Percentiles rank a stretch among this genome's conserved stretches.
These are phyloP conservation scores for Chaetomiaceae sp. DNA, from an alignment of 2,329 filamentous ascomycete species.

Conservation along the genomic window DNA sequence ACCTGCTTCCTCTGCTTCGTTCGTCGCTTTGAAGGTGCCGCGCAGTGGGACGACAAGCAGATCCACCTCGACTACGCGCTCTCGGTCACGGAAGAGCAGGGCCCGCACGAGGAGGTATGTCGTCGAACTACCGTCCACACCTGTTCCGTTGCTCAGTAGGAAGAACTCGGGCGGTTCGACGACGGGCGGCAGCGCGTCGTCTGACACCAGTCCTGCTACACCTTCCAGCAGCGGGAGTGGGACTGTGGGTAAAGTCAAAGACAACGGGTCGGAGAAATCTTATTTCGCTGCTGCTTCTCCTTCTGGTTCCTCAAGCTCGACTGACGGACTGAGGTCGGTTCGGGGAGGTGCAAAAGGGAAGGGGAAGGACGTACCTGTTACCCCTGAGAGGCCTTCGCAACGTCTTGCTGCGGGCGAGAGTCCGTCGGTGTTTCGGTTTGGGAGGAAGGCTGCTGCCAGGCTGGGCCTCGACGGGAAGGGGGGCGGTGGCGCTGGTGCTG, in stretches of 20 bases:
- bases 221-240: background rate
- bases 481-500: background rate
- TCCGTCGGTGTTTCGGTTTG: background rate
- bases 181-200: too few relatives aligned
- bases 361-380: background rate
- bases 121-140: background rate
- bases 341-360: too few relatives aligned
- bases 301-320: background rate
- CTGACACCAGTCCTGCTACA: too few relatives aligned
- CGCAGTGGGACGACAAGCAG: slow-evolving; percentile 1
- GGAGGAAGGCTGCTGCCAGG: background rate
- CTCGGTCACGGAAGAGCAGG: background rate
- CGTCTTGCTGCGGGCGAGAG: background rate
- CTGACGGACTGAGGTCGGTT: background rate
- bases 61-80: background rate
- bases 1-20: too few relatives aligned
- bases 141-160: background rate
- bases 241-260: background rate
- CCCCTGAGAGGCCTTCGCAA: background rate
- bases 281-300: background rate
- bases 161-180: background rate
- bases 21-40: background rate
- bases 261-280: background rate
- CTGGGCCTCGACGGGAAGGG: background rate
- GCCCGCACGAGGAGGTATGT: slow-evolving; percentile 7